Conservation (phyloP, 176 grass and related monocot genomes). For the Microstegium vimineum region DNA sequence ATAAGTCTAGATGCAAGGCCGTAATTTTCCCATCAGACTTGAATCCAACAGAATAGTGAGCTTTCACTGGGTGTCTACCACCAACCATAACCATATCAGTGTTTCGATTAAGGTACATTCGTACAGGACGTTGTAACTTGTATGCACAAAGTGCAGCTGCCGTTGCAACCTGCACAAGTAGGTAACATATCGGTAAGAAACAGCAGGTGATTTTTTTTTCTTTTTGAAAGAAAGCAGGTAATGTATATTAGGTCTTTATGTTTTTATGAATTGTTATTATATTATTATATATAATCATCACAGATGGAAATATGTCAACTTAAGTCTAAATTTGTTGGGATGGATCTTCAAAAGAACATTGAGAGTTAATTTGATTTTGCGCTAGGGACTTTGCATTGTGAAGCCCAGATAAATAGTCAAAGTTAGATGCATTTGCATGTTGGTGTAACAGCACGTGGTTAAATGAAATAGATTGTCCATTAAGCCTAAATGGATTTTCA, state of each 20-base stretch:
- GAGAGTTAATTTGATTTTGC: background rate
- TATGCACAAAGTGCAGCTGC: constrained; percentile 60
- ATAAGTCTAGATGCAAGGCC: constrained; percentile 52
- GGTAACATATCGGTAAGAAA: background rate
- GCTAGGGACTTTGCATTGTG: background rate
- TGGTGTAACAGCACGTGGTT: background rate
- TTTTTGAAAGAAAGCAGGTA: background rate
- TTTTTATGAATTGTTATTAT: background rate
- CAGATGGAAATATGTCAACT: background rate
- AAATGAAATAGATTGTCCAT: no score
- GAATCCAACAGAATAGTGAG: constrained; percentile 63
- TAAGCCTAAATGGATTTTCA: background rate
- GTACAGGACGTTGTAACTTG: constrained; percentile 52
- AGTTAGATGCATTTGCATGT: background rate
- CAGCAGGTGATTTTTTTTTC: background rate
- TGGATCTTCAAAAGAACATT: background rate
- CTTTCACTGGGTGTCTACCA: constrained; percentile 66
- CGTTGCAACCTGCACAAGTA: constrained; percentile 45
- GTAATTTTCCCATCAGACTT: constrained; percentile 73
- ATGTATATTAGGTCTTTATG: background rate
- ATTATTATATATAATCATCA: background rate
- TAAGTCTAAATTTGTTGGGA: background rate
- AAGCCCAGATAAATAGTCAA: background rate
- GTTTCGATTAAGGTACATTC: constrained; percentile 64
- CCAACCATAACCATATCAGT: constrained; percentile 76